Percentiles rank a stretch among this genome's conserved stretches.
Evolutionary conservation across 768 basidiomycete genomes (phyloP).

Genomic region (Boletales sp.): DNA sequence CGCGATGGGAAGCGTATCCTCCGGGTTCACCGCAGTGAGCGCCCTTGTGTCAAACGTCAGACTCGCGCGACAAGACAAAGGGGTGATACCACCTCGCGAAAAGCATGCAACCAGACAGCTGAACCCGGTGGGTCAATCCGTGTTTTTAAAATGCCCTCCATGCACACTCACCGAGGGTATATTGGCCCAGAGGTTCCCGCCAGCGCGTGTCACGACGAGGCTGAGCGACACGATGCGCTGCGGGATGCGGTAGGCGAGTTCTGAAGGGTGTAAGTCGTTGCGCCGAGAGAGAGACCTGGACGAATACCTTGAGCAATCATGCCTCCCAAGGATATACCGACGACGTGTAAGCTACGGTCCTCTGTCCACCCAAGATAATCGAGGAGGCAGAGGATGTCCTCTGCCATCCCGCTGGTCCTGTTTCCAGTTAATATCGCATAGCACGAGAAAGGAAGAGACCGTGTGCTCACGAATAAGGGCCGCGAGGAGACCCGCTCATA

Average conservation of each 20-base stretch:
- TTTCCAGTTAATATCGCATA: neutral
- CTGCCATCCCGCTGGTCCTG: constrained; percentile 76
- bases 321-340: constrained; percentile 75
- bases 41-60: constrained; percentile 30
- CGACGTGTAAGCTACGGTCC: constrained; percentile 59
- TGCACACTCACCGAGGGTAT: constrained; percentile 53
- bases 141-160: constrained; percentile 17
- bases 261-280: constrained; percentile 35
- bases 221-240: constrained; percentile 64
- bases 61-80: neutral
- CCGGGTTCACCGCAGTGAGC: constrained; percentile 34
- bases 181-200: constrained; percentile 53
- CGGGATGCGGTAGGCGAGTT: constrained; percentile 64
- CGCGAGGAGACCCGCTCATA: constrained; percentile 63
- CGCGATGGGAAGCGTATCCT: constrained; percentile 46
- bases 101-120: constrained; percentile 41
- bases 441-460: neutral
- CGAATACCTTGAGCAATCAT: constrained; percentile 75
- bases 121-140: constrained; percentile 2
- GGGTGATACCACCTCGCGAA: constrained; percentile 31
- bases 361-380: constrained; percentile 71
- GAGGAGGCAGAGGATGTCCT: constrained; percentile 63
- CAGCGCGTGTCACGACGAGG: constrained; percentile 69
- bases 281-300: neutral
- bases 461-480: constrained; percentile 68